A percentile compares a stretch with the other conserved stretches of the same genome.
phyloP scores from a whole-genome alignment of 2,329 filamentous ascomycete species.

The Hymenoscyphus linearis region DNA sequence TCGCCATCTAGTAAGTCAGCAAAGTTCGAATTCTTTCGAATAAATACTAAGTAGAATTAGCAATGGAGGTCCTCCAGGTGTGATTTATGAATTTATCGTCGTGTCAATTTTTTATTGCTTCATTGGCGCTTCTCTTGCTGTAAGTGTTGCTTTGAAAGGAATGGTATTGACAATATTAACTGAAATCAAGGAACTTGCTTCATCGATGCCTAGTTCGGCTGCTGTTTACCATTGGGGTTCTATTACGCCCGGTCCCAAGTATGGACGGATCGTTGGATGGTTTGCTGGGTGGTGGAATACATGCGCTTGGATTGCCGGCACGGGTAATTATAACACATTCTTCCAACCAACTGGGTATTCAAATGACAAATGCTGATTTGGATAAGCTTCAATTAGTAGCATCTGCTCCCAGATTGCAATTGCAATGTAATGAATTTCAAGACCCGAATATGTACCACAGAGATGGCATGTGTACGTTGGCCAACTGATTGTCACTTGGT shows the following conservation, averaged over 20 bases:
- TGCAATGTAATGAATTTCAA: slow-evolving; percentile 44
- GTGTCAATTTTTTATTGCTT: slow-evolving; percentile 46
- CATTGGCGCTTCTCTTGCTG: slow-evolving; percentile 45
- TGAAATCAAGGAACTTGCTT: slow-evolving; percentile 22
- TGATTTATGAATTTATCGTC: slow-evolving; percentile 56
- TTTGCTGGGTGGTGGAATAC: slow-evolving; percentile 49
- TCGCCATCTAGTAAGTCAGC: slow-evolving; percentile 22
- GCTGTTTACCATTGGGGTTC: slow-evolving; percentile 49
- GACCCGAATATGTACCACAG: slow-evolving; percentile 40
- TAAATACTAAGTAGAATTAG: slow-evolving; percentile 15
- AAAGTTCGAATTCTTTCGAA: neutral
- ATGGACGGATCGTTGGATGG: slow-evolving; percentile 42
- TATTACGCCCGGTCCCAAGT: slow-evolving; percentile 41
- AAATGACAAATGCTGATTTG: slow-evolving; percentile 1
- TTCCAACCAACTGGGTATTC: too few relatives aligned
- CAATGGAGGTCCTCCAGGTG: slow-evolving; percentile 57
- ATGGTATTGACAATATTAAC: neutral
- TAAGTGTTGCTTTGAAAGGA: slow-evolving; percentile 21
- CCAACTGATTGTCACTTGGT: slow-evolving; percentile 43
- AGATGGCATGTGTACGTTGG: slow-evolving; percentile 47
- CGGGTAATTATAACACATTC: slow-evolving; percentile 11
- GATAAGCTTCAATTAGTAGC: slow-evolving; percentile 22
- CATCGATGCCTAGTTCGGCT: slow-evolving; percentile 26
- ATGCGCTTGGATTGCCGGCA: slow-evolving; percentile 36
- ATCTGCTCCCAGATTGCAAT: slow-evolving; percentile 41